Base-by-base conservation (phyloP, 1,284 basidiomycete genomes). In the Ustilago tritici region DNA sequence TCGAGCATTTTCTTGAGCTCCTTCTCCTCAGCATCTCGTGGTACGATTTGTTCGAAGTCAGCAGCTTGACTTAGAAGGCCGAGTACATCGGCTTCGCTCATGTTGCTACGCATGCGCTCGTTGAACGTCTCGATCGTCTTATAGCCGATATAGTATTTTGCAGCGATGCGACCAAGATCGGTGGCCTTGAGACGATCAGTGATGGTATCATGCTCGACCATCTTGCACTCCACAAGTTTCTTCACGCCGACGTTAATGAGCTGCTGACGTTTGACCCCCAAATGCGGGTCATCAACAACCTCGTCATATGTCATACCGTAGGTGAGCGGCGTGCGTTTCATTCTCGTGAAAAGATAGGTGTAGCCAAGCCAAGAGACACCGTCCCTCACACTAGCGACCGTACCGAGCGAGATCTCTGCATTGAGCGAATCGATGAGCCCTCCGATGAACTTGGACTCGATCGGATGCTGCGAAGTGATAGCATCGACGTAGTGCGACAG, bases 331-430 rank as follows among this genome's bases (percentile, higher is more conserved):
- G 97, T 97, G 84, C 93, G 93, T 61, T 91, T 90, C 95, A 99
- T 97, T 52, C 97, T 91, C 2, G 98, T 96, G 84, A 94, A 95
- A 31, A 99, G 90, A 86, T 98, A 99, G 0, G 97, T 99, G 85
- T 98, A 99, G 12, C 95, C 93, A 50, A 99, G 89, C 98, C 97
- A 99, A 68, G 92, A 92, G 8, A 98, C 91, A 15, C 92, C 97
- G 85, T 99, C 97, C 62, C 89, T 88, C 28, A 93, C 89, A 76
- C 91, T 97, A 3, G 93, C 90, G 12, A 99, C 97, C 0, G 97
- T 98, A 1, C 97, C 97, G 0, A 99, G 90, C 2, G 95, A 90
- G 59, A 99, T 93, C 84, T 99, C 97, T 8, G 95, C 97, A 83
- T 99, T 99, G 78, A 99, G 89, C 4, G 95, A 90, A 85, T 99